Conservation (phyloP, 225 moss, liverwort and hornwort genomes). For the Physcomitrellopsis africana region DNA sequence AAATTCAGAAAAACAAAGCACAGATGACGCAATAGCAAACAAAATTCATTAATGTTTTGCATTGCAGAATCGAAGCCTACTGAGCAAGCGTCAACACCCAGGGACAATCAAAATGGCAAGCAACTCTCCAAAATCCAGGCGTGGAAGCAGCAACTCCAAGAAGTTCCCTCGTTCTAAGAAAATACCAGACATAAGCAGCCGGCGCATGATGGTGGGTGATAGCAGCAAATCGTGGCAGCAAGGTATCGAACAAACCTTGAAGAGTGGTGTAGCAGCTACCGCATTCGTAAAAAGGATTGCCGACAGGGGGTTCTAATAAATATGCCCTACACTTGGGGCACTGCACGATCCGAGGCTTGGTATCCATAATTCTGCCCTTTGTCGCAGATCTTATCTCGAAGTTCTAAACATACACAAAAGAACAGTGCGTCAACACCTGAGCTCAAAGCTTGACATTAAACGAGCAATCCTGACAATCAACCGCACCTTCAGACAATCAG, state of each 20-base stretch:
- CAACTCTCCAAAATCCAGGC: background rate
- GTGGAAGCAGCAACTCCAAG: too few relatives aligned
- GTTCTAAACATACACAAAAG: slow-evolving; percentile 30
- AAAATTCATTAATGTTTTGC: background rate
- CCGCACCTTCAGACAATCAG: background rate
- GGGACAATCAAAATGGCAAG: slow-evolving; percentile 4
- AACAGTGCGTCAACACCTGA: slow-evolving; percentile 25
- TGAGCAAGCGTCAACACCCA: background rate
- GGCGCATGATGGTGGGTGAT: background rate
- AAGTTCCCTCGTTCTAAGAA: background rate
- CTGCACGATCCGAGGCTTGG: slow-evolving; percentile 63
- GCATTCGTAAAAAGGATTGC: slow-evolving; percentile 88
- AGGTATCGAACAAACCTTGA: slow-evolving; percentile 62
- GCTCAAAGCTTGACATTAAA: background rate
- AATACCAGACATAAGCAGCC: background rate
- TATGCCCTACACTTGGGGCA: slow-evolving; percentile 83
- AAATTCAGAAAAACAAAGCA: background rate
- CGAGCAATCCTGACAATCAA: slow-evolving; percentile 1
- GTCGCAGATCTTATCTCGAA: slow-evolving; percentile 36
- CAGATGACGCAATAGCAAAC: background rate
- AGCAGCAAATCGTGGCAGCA: slow-evolving; percentile 5
- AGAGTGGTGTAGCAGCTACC: slow-evolving; percentile 75
- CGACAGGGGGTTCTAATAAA: slow-evolving; percentile 83
- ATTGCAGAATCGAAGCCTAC: slow-evolving; percentile 21
- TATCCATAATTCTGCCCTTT: slow-evolving; percentile 42